Evolutionary conservation across 2,329 filamentous ascomycete species (phyloP), one percentile per base, ranked within the genome.

Genomic region (Lomentospora prolificans): DNA sequence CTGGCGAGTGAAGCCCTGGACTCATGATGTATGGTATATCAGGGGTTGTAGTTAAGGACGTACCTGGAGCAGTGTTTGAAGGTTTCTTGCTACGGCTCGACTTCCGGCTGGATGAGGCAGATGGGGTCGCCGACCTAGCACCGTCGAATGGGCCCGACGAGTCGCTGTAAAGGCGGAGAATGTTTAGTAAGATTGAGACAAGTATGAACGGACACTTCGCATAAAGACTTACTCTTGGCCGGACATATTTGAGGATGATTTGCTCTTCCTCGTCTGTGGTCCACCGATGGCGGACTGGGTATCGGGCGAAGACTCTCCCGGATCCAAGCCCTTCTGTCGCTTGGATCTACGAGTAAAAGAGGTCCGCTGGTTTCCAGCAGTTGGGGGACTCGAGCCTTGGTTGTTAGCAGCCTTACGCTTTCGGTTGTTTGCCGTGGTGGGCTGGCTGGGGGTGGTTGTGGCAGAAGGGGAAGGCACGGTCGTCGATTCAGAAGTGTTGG

Each of bases 351-450:
- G 57, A 25, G 55, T 27, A 14, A 58, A 33, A 22, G 65, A 60
- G 64, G 64, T 61, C 67, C 69, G 51, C 64, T 61, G 36, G 60
- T 51, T 69, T 67, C 57, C 31, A 17, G 30, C 48, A 33, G 48
- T 30, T 10, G 69, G 65, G 58, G 77, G 73, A 64, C 69, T 76
- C 58, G 72, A 71, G 62, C 81, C 81, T 62, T 73, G 75, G 12
- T 48, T 48, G 61, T 75, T 71, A 60, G 81, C 70, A 60, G 78
- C 79, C 75, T 95, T 96, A 68, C 91, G 86, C 76, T 96, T 96
- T 67, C 85, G 81, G 60, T 81, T 71, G 58, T 75, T 67, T 64
- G 75, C 70, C 60, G 71, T 72, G 61, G 74, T 70, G 72, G 65
- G 69, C 62, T 53, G 62, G 65, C 59, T 44, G 44, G 62, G 63